Percentiles rank a stretch among this genome's conserved stretches.
phyloP scores from a whole-genome alignment of 139 green algal genomes.

The Chlorella sp. region DNA sequence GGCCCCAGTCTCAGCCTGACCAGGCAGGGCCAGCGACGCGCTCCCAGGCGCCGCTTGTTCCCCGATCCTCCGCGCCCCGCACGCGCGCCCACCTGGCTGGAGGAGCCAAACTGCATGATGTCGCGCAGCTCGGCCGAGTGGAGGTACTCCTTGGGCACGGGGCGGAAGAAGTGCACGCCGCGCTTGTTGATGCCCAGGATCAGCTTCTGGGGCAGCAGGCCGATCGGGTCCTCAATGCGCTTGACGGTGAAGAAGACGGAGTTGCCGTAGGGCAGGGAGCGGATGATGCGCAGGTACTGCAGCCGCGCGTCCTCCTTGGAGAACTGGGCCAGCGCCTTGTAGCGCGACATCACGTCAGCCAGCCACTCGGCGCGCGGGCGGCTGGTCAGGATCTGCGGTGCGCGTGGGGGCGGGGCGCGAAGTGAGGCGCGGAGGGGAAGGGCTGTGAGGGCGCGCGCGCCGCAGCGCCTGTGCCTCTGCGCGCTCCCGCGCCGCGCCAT shows the following conservation, averaged over 20 bases:
- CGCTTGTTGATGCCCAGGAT: constrained; percentile 98
- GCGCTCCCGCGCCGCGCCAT: too few species aligned
- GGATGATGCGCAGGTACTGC: constrained; percentile 93
- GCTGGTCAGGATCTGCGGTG: constrained; percentile 67
- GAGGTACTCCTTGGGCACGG: constrained; percentile 96
- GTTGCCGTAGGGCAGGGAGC: constrained; percentile 91
- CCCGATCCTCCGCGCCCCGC: too few species aligned
- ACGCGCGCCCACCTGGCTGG: constrained; percentile 50
- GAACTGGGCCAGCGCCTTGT: constrained; percentile 80
- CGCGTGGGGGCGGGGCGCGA: not conserved
- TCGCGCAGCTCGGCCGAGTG: constrained; percentile 94
- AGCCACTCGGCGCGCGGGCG: constrained; percentile 81
- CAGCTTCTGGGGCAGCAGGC: constrained; percentile 90
- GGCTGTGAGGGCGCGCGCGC: not conserved
- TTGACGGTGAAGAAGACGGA: constrained; percentile 83
- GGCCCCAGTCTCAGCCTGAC: too few species aligned
- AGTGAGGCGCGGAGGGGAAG: too few species aligned
- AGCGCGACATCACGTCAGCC: constrained; percentile 76
- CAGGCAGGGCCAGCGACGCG: too few species aligned
- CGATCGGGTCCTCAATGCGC: constrained; percentile 94
- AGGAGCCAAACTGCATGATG: constrained; percentile 97
- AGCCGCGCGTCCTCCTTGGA: constrained; percentile 89
- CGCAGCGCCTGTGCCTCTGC: not conserved
- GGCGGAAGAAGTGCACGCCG: constrained; percentile 90
- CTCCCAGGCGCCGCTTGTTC: too few species aligned